Conservation (phyloP, 2,329 filamentous ascomycete genomes). For the Ceratocystis lukuohia region DNA sequence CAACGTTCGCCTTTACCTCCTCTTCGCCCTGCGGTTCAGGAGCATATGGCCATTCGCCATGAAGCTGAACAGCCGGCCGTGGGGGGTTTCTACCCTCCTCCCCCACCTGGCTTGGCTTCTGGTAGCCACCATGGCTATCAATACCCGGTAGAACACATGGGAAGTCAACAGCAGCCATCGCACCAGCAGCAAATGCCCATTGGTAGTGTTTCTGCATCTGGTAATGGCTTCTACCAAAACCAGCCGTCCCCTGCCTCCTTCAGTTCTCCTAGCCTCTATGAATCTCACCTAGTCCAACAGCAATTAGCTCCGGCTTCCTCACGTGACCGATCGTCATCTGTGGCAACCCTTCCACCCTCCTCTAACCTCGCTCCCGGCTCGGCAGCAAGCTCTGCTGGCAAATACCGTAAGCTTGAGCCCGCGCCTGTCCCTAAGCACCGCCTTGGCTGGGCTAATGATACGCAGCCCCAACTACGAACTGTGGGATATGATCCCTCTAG, state of each 20-base stretch:
- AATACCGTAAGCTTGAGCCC: conserved; percentile 46
- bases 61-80: conserved; percentile 1
- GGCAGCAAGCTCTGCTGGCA: conserved; percentile 22
- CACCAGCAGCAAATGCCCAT: conserved; percentile 4
- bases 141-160: conserved; percentile 6
- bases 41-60: conserved; percentile 6
- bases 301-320: background rate
- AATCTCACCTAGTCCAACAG: conserved; percentile 7
- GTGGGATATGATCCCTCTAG: conserved; percentile 42
- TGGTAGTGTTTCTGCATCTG: background rate
- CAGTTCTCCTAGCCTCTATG: conserved; percentile 11
- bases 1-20: conserved; percentile 17
- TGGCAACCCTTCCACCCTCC: conserved; percentile 9
- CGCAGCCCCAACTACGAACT: conserved; percentile 44
- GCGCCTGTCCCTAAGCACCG: conserved; percentile 41
- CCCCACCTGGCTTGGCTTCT: conserved; percentile 8
- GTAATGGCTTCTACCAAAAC: background rate
- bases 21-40: conserved; percentile 13
- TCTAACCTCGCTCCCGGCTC: background rate
- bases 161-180: conserved; percentile 4
- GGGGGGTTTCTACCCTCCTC: conserved; percentile 13
- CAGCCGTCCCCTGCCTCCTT: conserved; percentile 9
- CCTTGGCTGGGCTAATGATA: conserved; percentile 33
- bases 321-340: conserved; percentile 14
- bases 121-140: conserved; percentile 9